Evolutionary conservation across 106 monocot species (phyloP).

Genomic region (Dendrobium nobile): DNA sequence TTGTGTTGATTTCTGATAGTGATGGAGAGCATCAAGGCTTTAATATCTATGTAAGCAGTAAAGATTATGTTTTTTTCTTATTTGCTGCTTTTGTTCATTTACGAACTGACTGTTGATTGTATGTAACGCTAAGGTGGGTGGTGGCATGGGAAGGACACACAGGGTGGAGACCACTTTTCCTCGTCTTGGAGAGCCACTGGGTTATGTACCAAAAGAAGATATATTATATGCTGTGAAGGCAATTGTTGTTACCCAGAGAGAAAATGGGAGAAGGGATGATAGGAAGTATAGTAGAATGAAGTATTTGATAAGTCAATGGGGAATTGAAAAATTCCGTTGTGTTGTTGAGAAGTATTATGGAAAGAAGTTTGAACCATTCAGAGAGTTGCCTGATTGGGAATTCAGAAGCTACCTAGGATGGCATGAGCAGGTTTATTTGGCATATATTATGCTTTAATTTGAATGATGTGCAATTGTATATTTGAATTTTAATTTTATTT

Average conservation of each 20-base stretch:
- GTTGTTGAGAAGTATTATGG: slow-evolving; percentile 89
- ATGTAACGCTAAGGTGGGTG: slow-evolving; percentile 60
- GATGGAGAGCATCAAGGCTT: slow-evolving; percentile 95
- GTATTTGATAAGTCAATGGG: slow-evolving; percentile 89
- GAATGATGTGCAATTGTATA: neutral
- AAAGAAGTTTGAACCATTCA: slow-evolving; percentile 78
- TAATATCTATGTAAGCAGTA: slow-evolving; percentile 74
- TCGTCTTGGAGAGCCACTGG: slow-evolving; percentile 75
- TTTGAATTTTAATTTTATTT: neutral
- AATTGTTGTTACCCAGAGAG: slow-evolving; percentile 90
- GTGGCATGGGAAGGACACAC: slow-evolving; percentile 98
- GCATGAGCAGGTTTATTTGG: slow-evolving; percentile 75
- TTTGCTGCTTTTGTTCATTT: neutral
- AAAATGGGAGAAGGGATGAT: slow-evolving; percentile 92
- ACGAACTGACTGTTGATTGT: neutral
- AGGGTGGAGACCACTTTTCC: slow-evolving; percentile 78
- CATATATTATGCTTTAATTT: neutral
- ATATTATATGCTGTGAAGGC: slow-evolving; percentile 94
- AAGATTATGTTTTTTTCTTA: neutral
- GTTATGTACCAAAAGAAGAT: slow-evolving; percentile 96
- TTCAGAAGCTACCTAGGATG: slow-evolving; percentile 92
- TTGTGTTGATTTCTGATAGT: slow-evolving; percentile 82
- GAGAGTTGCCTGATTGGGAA: slow-evolving; percentile 81
- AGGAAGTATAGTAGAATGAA: slow-evolving; percentile 91
- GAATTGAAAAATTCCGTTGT: slow-evolving; percentile 79